Percentiles rank a stretch among this genome's conserved stretches.
These are phyloP conservation scores for Pythium folliculosum DNA, from an alignment of 352 stramenopile species.

Conservation along the genomic window DNA sequence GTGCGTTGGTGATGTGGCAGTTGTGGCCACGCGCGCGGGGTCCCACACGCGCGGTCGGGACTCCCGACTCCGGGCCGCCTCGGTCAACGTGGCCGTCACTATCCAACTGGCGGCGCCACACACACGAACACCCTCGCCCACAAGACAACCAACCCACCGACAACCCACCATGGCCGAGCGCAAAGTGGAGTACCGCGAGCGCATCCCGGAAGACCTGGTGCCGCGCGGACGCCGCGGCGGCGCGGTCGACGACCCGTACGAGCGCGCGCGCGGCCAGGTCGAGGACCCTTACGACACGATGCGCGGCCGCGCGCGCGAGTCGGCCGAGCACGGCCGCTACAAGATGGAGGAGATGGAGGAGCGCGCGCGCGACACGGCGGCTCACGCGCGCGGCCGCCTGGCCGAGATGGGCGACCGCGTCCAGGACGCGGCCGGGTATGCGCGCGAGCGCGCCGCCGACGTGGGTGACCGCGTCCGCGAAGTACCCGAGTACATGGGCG, in stretches of 20 bases:
- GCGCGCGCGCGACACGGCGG: constrained; percentile 33
- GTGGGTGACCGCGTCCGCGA: constrained; percentile 29
- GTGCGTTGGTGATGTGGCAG: no score
- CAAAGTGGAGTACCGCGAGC: constrained; percentile 28
- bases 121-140: neutral
- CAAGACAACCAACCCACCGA: neutral
- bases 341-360: constrained; percentile 53
- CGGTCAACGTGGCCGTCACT: no score
- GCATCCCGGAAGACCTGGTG: constrained; percentile 24
- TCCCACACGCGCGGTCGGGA: no score
- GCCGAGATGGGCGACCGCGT: constrained; percentile 29
- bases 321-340: constrained; percentile 35
- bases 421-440: constrained; percentile 26
- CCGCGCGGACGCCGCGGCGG: constrained; percentile 11
- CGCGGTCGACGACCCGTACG: constrained; percentile 21
- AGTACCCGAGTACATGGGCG: constrained; percentile 34
- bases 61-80: no score
- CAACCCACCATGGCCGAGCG: constrained; percentile 16
- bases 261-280: constrained; percentile 23
- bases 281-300: constrained; percentile 28
- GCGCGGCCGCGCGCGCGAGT: constrained; percentile 27
- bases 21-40: no score
- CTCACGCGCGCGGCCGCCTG: constrained; percentile 32
- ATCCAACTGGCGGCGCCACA: neutral
- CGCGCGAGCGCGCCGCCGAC: constrained; percentile 30